Conservation (phyloP, 1,284 basidiomycete genomes). For the Papiliotrema terrestris region DNA sequence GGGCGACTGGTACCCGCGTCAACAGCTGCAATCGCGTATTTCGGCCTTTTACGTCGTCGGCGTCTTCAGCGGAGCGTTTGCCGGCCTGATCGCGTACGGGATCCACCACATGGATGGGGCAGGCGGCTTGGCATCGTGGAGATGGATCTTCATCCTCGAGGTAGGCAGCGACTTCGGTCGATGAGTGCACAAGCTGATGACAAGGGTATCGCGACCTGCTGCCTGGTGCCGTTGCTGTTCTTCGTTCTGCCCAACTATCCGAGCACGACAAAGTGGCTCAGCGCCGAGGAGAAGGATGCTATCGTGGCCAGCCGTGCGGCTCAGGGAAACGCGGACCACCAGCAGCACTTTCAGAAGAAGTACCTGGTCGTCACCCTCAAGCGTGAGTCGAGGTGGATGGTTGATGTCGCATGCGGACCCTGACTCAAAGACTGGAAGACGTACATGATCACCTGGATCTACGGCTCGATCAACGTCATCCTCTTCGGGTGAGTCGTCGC, state of each 20-base stretch:
- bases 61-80: conserved; percentile 44
- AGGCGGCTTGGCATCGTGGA: conserved; percentile 50
- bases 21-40: conserved; percentile 35
- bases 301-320: conserved; percentile 8
- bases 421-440: background rate
- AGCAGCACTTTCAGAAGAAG: conserved; percentile 12
- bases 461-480: conserved; percentile 14
- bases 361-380: background rate
- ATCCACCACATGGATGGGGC: conserved; percentile 10
- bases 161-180: background rate
- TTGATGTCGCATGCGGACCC: background rate
- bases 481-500: conserved; percentile 10
- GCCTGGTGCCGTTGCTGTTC: conserved; percentile 12
- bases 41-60: conserved; percentile 42
- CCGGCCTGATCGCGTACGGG: conserved; percentile 35
- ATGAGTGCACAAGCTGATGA: background rate
- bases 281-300: conserved; percentile 10
- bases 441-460: conserved; percentile 12
- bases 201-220: conserved; percentile 17
- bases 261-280: conserved; percentile 17
- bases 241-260: conserved; percentile 19
- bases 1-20: conserved; percentile 37
- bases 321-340: conserved; percentile 8
- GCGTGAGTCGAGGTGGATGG: conserved; percentile 3
- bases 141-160: conserved; percentile 42